Conservation (phyloP, 192 early-diverging fungal species). For the Umbelopsis isabellina region DNA sequence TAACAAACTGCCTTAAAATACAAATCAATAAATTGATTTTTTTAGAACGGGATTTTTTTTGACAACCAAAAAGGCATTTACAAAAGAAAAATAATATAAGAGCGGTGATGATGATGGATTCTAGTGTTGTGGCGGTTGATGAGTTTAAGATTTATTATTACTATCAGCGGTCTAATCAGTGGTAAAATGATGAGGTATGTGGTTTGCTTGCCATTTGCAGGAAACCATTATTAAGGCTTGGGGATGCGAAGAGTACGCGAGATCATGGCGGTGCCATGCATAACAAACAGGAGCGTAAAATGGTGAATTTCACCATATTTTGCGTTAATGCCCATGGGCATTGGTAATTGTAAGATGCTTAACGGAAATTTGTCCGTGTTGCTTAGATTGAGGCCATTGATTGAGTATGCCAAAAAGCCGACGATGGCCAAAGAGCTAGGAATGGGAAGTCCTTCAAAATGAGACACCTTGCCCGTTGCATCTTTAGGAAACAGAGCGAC, state of each 20-base stretch:
- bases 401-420: slow-evolving; percentile 57
- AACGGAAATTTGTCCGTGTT: slow-evolving; percentile 24
- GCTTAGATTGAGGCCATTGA: slow-evolving; percentile 18
- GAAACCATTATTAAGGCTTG: slow-evolving; percentile 51
- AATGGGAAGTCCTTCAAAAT: slow-evolving; percentile 91
- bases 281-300: slow-evolving; percentile 69
- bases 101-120: not conserved
- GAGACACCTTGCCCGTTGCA: slow-evolving; percentile 69
- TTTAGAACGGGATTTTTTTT: slow-evolving; percentile 14
- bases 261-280: slow-evolving; percentile 80
- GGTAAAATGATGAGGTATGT: not conserved
- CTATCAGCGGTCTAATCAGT: not conserved
- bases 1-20: slow-evolving; percentile 16
- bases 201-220: not conserved
- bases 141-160: slow-evolving; percentile 1
- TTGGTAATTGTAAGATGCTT: slow-evolving; percentile 57
- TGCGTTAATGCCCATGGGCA: not conserved
- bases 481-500: slow-evolving; percentile 75
- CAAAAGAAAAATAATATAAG: no score
- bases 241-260: slow-evolving; percentile 73
- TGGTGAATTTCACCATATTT: slow-evolving; percentile 52
- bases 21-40: slow-evolving; percentile 22
- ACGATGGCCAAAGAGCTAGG: slow-evolving; percentile 75
- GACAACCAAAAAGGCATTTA: slow-evolving; percentile 7
- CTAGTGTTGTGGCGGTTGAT: not conserved